These are phyloP conservation scores for Neoscytalidium dimidiatum DNA, from an alignment of 2,329 filamentous ascomycete species.

Conservation along the genomic window DNA sequence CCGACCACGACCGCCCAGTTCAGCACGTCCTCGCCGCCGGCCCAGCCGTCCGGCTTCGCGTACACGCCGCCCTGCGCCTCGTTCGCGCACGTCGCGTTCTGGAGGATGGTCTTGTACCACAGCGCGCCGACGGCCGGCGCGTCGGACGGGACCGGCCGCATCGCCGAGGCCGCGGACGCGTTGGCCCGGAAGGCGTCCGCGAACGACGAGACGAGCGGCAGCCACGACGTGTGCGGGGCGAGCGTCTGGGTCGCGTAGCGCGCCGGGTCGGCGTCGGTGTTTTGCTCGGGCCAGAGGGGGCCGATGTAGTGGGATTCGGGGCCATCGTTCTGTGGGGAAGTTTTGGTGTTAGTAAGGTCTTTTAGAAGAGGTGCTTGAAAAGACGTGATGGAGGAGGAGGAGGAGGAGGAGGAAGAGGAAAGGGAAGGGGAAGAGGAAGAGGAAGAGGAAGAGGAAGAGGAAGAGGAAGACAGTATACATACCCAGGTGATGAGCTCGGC, in stretches of 20 bases:
- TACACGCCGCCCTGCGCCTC: conserved; percentile 1
- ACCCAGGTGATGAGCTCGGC: conserved; percentile 38
- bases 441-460: too few relatives aligned
- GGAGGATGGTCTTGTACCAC: conserved; percentile 14
- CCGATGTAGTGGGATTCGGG: conserved; percentile 43
- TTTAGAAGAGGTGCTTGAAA: background rate
- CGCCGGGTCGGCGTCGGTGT: conserved; percentile 22
- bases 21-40: background rate
- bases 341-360: too few relatives aligned
- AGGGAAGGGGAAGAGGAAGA: too few relatives aligned
- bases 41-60: conserved; percentile 2
- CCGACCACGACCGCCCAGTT: background rate
- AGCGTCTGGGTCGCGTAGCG: conserved; percentile 32
- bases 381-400: background rate
- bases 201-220: conserved; percentile 38
- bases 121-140: background rate
- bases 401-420: background rate
- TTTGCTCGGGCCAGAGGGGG: conserved; percentile 34
- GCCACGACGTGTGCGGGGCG: conserved; percentile 37
- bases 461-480: background rate
- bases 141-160: background rate
- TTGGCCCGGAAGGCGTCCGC: conserved; percentile 36
- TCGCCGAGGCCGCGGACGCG: background rate
- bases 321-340: conserved; percentile 37
- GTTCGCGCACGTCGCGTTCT: background rate